A percentile compares a stretch with the other conserved stretches of the same genome.
Evolutionary conservation across 352 stramenopile species (phyloP).

Genomic region (Pythium phragmitis): DNA sequence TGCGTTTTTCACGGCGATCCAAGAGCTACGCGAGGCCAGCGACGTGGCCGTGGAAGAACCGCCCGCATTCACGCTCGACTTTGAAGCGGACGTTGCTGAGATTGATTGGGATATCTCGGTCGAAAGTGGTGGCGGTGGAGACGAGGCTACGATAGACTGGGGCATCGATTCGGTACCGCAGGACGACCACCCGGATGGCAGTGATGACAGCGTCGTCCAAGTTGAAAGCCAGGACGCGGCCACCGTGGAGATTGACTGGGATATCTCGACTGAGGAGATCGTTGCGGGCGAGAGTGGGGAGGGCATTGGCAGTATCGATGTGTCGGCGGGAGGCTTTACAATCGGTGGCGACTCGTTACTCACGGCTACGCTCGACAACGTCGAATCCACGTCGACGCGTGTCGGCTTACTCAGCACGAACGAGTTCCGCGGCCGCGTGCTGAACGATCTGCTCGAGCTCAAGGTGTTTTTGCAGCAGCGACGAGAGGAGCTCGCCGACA

Average conservation of each 20-base stretch:
- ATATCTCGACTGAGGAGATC: constrained; percentile 56
- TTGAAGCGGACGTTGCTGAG: constrained; percentile 53
- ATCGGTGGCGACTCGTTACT: constrained; percentile 14
- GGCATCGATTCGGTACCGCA: constrained; percentile 48
- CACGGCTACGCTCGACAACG: constrained; percentile 9
- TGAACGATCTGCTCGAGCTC: constrained; percentile 80
- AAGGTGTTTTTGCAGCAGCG: constrained; percentile 63
- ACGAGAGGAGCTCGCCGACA: constrained; percentile 41
- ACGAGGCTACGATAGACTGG: constrained; percentile 55
- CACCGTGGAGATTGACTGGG: constrained; percentile 73
- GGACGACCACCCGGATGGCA: neutral
- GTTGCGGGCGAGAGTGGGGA: constrained; percentile 19
- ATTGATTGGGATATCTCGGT: constrained; percentile 79
- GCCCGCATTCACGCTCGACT: constrained; percentile 32
- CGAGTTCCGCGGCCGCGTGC: constrained; percentile 55
- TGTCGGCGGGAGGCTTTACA: constrained; percentile 4
- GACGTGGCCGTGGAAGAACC: constrained; percentile 30
- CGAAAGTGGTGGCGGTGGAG: constrained; percentile 30
- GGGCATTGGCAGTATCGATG: constrained; percentile 10
- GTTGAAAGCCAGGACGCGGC: constrained; percentile 21
- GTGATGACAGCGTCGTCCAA: constrained; percentile 23
- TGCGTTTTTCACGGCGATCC: constrained; percentile 60
- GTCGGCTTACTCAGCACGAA: constrained; percentile 52
- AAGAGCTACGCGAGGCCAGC: constrained; percentile 45
- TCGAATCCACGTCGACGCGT: constrained; percentile 31